Evolutionary conservation across 1,139 yeast species (phyloP).

Genomic region (Arxiozyma slooffiae): DNA sequence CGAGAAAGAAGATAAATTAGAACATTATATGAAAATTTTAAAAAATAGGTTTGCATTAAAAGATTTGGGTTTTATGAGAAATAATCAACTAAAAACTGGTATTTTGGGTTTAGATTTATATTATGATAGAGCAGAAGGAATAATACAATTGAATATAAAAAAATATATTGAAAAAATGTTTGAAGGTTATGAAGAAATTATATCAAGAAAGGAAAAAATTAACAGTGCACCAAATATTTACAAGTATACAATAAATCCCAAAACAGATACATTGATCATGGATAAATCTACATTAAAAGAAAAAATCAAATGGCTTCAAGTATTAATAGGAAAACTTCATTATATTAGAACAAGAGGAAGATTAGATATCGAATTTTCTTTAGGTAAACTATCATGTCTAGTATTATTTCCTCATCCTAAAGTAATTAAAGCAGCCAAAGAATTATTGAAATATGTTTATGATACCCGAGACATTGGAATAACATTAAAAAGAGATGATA

Average conservation of each 20-base stretch:
- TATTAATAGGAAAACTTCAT: not conserved
- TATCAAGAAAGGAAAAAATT: not conserved
- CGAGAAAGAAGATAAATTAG: not conserved
- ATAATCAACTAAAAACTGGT: constrained; percentile 1
- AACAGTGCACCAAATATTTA: not conserved
- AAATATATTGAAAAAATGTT: not conserved
- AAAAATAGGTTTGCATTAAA: constrained; percentile 4
- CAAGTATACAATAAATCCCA: not conserved
- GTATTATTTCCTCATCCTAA: not conserved
- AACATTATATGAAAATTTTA: not conserved
- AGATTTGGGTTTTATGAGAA: constrained; percentile 3
- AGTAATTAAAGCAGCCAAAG: too few species aligned
- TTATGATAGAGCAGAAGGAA: constrained; percentile 1
- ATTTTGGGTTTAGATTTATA: constrained; percentile 6
- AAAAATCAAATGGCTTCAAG: constrained; percentile 1
- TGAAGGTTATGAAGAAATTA: not conserved
- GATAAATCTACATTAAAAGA: not conserved
- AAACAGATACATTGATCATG: not conserved
- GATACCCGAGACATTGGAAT: too few species aligned
- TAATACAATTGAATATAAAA: not conserved
- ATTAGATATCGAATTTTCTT: constrained; percentile 5
- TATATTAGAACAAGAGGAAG: constrained; percentile 5
- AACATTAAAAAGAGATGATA: too few species aligned
- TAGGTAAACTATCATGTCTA: not conserved
- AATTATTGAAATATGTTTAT: too few species aligned